Evolutionary conservation across 2,329 filamentous ascomycete genomes (phyloP), one percentile per base, ranked within the genome.

Genomic region (Aspergillus terreus): DNA sequence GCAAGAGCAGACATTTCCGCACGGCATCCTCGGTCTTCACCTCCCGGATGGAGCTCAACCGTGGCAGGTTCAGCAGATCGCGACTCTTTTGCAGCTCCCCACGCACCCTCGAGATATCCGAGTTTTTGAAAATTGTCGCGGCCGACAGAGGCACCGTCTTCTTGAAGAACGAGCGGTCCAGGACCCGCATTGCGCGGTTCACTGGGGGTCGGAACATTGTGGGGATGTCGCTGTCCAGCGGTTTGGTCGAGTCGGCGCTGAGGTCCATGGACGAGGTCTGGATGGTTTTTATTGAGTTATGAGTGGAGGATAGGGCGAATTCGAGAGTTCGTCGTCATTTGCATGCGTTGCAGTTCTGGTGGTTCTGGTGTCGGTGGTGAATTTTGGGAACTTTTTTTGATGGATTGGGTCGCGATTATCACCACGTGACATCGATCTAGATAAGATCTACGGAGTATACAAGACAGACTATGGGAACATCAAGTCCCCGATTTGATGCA

Each of bases 131-230:
- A 42, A 97, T 78, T 35, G 87, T 82, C 6, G 91, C 92, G 2
- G 91, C 92, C 7, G 90, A 82, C 21, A 92, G 77, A 21, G 86
- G 84, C 50, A 96, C 75, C 1, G 80, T 88, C 69, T 86, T 90
- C 47, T 82, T 78, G 76, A 97, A 97, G 57, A 95, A 85, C 14
- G 86, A 80, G 59, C 89, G 85, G 74, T 99, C 92, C 57, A 99
- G 83, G 46, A 82, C 81, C 66, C 85, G 85, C 76, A 90, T 88
- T 53, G 86, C 85, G 69, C 88, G 87, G 62, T 92, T 86, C 53
- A 91, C 78, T 21, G 92, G 91, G 44, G 91, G 90, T 58, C 86
- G 84, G 70, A 96, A 89, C 80, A 85, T 83, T 47, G 61, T 64
- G 54, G 67, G 59, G 55, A 68, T 55, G 53, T 69, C 60, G 60